Evolutionary conservation across 179 eudicot species (phyloP).

Genomic region (Heliamphora pulchella): DNA sequence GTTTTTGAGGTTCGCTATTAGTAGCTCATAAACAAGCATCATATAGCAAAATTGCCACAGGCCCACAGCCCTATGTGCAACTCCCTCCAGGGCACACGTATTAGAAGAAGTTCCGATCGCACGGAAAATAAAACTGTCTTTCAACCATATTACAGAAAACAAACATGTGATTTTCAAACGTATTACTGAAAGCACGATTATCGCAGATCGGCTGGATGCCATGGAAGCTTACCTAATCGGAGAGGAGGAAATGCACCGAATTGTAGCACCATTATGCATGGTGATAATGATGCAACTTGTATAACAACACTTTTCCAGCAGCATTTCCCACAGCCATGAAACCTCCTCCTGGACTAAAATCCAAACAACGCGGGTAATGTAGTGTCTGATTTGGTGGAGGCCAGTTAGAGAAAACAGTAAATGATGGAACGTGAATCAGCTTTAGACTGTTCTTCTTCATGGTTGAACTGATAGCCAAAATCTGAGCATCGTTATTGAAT

Average conservation of each 20-base stretch:
- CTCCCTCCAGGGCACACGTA: background rate
- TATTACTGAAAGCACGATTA: too few relatives aligned
- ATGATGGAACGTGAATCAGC: slow-evolving; percentile 53
- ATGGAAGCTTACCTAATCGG: background rate
- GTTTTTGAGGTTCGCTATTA: background rate
- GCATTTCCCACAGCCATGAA: slow-evolving; percentile 88
- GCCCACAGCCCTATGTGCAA: background rate
- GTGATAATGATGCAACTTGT: slow-evolving; percentile 71
- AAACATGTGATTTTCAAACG: too few relatives aligned
- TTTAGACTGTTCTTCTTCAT: slow-evolving; percentile 67
- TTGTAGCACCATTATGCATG: slow-evolving; percentile 27
- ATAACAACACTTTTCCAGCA: slow-evolving; percentile 71
- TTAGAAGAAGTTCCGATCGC: background rate
- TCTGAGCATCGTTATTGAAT: slow-evolving; percentile 63
- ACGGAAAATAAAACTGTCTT: background rate
- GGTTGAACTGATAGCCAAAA: slow-evolving; percentile 66
- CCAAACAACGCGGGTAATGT: slow-evolving; percentile 52
- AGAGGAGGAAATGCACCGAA: background rate
- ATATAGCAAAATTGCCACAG: background rate
- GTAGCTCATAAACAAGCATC: background rate
- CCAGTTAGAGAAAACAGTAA: slow-evolving; percentile 80
- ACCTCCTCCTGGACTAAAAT: slow-evolving; percentile 87
- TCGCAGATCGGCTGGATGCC: background rate
- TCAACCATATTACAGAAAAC: too few relatives aligned
- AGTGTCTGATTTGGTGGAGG: slow-evolving; percentile 51